These are phyloP conservation scores for Schizophyllum commune DNA, from an alignment of 1,284 basidiomycete genomes.

Conservation along the genomic window DNA sequence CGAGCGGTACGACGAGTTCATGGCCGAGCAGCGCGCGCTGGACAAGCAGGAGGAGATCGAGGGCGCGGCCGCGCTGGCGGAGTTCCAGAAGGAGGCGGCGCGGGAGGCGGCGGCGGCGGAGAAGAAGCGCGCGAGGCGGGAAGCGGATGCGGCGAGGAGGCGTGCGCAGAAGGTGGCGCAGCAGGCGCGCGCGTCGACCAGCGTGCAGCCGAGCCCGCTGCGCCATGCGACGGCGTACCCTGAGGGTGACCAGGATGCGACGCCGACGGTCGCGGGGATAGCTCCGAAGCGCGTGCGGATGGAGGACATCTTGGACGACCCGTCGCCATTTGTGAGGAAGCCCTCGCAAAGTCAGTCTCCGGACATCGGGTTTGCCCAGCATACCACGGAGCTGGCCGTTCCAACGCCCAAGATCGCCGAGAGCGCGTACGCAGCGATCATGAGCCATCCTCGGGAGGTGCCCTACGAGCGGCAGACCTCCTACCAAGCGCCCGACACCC, in stretches of 20 bases:
- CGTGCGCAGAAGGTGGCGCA: conserved; percentile 22
- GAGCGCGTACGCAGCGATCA: neutral
- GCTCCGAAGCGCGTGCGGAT: neutral
- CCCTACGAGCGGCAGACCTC: neutral
- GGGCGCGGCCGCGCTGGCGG: conserved; percentile 25
- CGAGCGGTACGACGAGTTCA: conserved; percentile 74
- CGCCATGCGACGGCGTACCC: conserved; percentile 31
- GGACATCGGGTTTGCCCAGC: neutral
- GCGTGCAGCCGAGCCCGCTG: conserved; percentile 34
- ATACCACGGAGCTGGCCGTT: neutral
- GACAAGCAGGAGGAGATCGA: conserved; percentile 64
- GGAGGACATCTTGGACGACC: neutral
- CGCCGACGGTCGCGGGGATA: neutral
- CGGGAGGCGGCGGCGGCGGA: conserved; percentile 33
- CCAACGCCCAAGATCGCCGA: neutral
- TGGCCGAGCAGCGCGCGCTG: conserved; percentile 67
- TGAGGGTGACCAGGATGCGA: neutral
- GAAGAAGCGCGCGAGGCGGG: conserved; percentile 54
- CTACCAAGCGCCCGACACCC: neutral
- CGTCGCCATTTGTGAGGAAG: neutral
- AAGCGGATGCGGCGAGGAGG: conserved; percentile 30
- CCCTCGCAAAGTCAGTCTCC: neutral
- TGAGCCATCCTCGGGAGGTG: neutral
- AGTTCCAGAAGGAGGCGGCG: conserved; percentile 22
- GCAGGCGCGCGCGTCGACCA: conserved; percentile 31